phyloP scores from a whole-genome alignment of 1,284 basidiomycete species.

The Gymnopus androsaceus region DNA sequence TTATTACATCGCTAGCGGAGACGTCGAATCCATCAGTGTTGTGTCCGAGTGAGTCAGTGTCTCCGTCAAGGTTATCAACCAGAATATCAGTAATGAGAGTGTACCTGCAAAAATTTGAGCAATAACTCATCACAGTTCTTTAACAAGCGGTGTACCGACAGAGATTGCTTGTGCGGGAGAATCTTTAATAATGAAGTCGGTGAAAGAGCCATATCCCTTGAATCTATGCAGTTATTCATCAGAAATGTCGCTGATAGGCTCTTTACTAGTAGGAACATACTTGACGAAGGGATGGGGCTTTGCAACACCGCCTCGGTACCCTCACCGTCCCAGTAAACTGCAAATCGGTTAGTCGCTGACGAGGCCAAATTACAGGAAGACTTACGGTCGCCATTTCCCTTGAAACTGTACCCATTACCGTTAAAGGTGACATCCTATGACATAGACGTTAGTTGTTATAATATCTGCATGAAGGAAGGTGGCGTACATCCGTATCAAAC shows the following conservation, averaged over 20 bases:
- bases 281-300: slow-evolving; percentile 56
- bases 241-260: background rate
- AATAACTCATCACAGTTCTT: background rate
- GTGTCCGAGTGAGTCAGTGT: background rate
- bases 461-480: background rate
- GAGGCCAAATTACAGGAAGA: background rate
- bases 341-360: no score
- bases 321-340: slow-evolving; percentile 10
- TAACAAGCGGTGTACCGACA: slow-evolving; percentile 19
- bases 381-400: slow-evolving; percentile 1
- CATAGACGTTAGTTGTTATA: background rate
- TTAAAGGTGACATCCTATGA: slow-evolving; percentile 2
- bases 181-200: slow-evolving; percentile 30
- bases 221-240: slow-evolving; percentile 40
- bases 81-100: background rate
- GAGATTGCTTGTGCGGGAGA: slow-evolving; percentile 34
- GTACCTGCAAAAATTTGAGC: background rate
- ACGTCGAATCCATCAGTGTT: slow-evolving; percentile 10
- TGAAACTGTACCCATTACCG: slow-evolving; percentile 8
- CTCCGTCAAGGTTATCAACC: slow-evolving; percentile 3
- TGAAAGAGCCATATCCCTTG: slow-evolving; percentile 52
- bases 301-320: slow-evolving; percentile 30
- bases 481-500: slow-evolving; percentile 2
- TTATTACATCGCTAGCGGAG: slow-evolving; percentile 6
- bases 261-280: slow-evolving; percentile 28